These are phyloP conservation scores for Dunaliella primolecta DNA, from an alignment of 139 green algal species.

Conservation along the genomic window DNA sequence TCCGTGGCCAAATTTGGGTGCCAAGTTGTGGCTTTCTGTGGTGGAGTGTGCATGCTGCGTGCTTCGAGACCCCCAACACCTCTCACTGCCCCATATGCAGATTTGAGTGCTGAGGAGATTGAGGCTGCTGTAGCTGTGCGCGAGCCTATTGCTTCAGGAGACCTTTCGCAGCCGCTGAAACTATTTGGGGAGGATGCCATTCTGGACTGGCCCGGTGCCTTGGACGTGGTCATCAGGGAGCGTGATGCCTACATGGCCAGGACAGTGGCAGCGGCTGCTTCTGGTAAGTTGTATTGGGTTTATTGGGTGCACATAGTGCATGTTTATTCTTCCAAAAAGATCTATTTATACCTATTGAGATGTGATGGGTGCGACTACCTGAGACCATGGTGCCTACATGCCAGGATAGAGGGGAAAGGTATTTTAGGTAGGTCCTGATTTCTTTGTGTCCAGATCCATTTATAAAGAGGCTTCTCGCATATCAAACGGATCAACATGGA, in stretches of 20 bases:
- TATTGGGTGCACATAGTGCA: background rate
- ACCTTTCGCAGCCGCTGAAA: slow-evolving; percentile 42
- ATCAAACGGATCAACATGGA: too few relatives aligned
- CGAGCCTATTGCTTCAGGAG: slow-evolving; percentile 54
- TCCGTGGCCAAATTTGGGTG: too few relatives aligned
- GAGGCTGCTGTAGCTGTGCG: slow-evolving; percentile 70
- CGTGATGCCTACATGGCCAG: slow-evolving; percentile 82
- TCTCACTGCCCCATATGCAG: too few relatives aligned
- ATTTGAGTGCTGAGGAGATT: slow-evolving; percentile 61
- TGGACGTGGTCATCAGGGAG: slow-evolving; percentile 66
- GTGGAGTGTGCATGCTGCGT: too few relatives aligned
- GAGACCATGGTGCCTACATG: too few relatives aligned
- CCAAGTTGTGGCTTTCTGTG: too few relatives aligned
- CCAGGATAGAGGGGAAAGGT: too few relatives aligned
- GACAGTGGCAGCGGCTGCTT: slow-evolving; percentile 52
- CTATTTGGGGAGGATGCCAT: slow-evolving; percentile 86
- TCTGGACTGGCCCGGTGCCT: slow-evolving; percentile 78
- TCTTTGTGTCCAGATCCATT: too few relatives aligned
- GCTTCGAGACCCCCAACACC: too few relatives aligned
- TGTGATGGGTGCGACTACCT: too few relatives aligned
- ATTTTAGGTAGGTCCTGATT: too few relatives aligned
- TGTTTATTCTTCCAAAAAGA: background rate
- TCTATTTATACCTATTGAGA: background rate
- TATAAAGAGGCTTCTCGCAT: too few relatives aligned
- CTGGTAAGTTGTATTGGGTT: slow-evolving; percentile 19